phyloP scores from a whole-genome alignment of 2,329 filamentous ascomycete species.

The Fusarium robinianum region DNA sequence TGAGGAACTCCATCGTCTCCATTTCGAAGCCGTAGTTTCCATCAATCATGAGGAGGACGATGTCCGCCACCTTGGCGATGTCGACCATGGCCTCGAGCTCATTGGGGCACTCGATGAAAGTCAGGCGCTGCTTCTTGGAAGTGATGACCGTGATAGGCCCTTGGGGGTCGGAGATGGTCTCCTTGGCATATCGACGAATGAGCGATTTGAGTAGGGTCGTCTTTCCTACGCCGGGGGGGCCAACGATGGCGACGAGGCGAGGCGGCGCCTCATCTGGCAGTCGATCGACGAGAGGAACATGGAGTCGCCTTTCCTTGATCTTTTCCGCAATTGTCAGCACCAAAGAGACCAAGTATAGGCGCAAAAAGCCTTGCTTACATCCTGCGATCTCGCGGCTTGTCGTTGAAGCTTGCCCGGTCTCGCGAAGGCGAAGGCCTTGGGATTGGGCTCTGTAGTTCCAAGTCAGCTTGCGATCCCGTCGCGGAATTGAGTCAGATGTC shows the following conservation, averaged over 20 bases:
- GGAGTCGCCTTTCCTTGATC: slow-evolving; percentile 94
- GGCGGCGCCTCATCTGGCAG: slow-evolving; percentile 94
- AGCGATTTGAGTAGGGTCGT: slow-evolving; percentile 94
- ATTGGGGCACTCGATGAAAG: slow-evolving; percentile 97
- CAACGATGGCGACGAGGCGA: slow-evolving; percentile 90
- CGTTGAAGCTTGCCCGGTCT: slow-evolving; percentile 80
- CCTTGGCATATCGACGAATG: slow-evolving; percentile 92
- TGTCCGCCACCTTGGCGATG: slow-evolving; percentile 94
- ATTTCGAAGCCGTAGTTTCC: slow-evolving; percentile 99
- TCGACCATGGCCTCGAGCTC: slow-evolving; percentile 97
- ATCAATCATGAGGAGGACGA: slow-evolving; percentile 96
- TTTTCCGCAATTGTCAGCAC: slow-evolving; percentile 44
- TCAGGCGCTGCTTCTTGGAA: slow-evolving; percentile 91
- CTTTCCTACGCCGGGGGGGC: slow-evolving; percentile 93
- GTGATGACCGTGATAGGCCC: slow-evolving; percentile 96
- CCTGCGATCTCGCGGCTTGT: slow-evolving; percentile 72
- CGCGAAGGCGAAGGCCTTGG: slow-evolving; percentile 87
- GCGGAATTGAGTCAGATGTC: not conserved
- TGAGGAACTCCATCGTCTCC: slow-evolving; percentile 99
- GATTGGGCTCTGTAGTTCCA: slow-evolving; percentile 66
- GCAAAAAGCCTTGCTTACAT: slow-evolving; percentile 54
- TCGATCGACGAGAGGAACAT: slow-evolving; percentile 95
- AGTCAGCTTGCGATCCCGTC: slow-evolving; percentile 30
- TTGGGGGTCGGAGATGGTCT: slow-evolving; percentile 85
- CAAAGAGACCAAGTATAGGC: not conserved